Percentiles rank a stretch among this genome's conserved stretches.
phyloP scores from a whole-genome alignment of 306 rosid species.

The Corylus americana region DNA sequence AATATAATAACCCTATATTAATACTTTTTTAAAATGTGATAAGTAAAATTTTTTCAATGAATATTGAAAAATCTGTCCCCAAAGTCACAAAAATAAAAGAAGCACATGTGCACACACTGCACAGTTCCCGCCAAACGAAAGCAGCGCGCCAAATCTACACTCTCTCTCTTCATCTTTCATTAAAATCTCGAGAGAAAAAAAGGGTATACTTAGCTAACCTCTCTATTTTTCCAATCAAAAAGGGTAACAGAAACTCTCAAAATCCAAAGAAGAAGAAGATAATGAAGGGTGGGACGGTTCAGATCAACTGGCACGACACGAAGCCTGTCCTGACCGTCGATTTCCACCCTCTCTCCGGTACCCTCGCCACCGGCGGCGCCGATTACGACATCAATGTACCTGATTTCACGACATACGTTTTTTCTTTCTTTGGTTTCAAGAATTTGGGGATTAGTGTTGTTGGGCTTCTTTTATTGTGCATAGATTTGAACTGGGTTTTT shows the following conservation, averaged over 20 bases:
- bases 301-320: constrained; percentile 85
- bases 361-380: constrained; percentile 96
- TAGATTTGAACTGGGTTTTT: not conserved
- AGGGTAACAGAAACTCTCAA: not conserved
- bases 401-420: not conserved
- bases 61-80: too few species aligned
- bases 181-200: too few species aligned
- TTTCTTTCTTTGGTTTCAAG: not conserved
- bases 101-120: too few species aligned
- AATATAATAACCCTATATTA: too few species aligned
- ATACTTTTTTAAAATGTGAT: too few species aligned
- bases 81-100: too few species aligned
- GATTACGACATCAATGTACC: constrained; percentile 91
- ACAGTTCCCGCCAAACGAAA: not conserved
- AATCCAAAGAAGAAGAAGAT: not conserved
- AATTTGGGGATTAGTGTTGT: not conserved
- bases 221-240: not conserved
- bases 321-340: constrained; percentile 86
- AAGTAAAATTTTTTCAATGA: too few species aligned
- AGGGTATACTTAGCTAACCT: not conserved
- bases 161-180: not conserved
- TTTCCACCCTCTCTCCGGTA: constrained; percentile 68
- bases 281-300: constrained; percentile 90
- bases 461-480: not conserved
- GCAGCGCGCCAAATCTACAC: constrained; percentile 1